These are phyloP conservation scores for Solanum hybrid DNA, from an alignment of 305 asterid genomes.

Conservation along the genomic window DNA sequence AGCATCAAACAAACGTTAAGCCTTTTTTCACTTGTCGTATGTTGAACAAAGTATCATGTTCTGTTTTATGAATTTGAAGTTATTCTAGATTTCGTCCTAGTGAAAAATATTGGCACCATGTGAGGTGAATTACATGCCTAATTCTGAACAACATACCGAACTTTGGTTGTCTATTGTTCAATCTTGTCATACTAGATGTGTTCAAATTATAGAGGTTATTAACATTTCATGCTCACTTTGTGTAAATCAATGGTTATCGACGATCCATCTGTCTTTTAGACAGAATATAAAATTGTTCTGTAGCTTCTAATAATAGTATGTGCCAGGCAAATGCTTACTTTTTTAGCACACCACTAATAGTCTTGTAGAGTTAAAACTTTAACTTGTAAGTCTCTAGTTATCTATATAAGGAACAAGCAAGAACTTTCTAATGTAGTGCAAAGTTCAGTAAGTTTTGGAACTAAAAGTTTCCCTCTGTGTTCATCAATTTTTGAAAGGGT, in stretches of 20 bases:
- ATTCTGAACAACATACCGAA: not conserved
- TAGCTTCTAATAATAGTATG: not conserved
- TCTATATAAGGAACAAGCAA: constrained; percentile 18
- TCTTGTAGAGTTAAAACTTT: constrained; percentile 24
- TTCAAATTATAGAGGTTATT: not conserved
- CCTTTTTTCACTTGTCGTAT: not conserved
- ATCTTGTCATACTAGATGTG: not conserved
- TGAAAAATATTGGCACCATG: not conserved
- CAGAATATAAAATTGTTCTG: not conserved
- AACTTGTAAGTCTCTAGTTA: constrained; percentile 23
- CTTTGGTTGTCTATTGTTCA: not conserved
- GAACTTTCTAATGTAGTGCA: constrained; percentile 8
- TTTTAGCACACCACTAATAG: not conserved
- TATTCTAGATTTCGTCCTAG: not conserved
- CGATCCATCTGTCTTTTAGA: not conserved
- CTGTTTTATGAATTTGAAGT: not conserved
- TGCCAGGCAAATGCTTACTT: not conserved
- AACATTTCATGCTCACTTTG: not conserved
- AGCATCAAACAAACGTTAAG: not conserved
- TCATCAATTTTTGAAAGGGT: not conserved
- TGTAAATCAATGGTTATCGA: not conserved
- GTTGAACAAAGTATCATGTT: not conserved
- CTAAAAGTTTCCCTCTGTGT: constrained; percentile 3
- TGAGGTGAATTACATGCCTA: not conserved
- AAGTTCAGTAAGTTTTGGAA: constrained; percentile 9